A percentile compares a stretch with the other conserved stretches of the same genome.
Conservation (phyloP, 2,329 filamentous ascomycete genomes). For the Aspergillus niger region DNA sequence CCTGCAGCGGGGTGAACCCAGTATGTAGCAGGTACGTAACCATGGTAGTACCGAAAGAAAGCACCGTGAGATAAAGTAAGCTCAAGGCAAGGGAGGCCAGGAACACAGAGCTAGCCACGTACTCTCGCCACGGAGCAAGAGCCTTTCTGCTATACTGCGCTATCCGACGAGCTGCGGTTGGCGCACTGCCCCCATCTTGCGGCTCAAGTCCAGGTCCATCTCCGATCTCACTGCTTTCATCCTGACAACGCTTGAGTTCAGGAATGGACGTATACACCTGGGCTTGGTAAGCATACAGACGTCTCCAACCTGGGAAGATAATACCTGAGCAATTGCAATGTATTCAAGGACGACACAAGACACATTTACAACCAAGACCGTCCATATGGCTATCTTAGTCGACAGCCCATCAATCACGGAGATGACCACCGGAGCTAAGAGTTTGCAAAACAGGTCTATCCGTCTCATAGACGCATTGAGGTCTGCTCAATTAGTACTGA, state of each 20-base stretch:
- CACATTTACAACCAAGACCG: constrained; percentile 50
- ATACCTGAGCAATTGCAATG: constrained; percentile 41
- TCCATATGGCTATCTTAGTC: constrained; percentile 48
- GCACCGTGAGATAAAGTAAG: constrained; percentile 57
- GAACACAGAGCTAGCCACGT: constrained; percentile 36
- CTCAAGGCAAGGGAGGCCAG: constrained; percentile 53
- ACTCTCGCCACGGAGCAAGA: constrained; percentile 29
- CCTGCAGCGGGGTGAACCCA: constrained; percentile 51
- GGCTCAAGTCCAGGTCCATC: neutral
- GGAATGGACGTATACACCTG: constrained; percentile 26
- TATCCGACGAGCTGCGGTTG: neutral
- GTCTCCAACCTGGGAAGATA: neutral
- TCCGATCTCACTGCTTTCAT: neutral
- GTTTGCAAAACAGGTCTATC: constrained; percentile 61
- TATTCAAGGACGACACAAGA: constrained; percentile 45
- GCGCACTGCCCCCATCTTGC: neutral
- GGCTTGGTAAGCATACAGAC: neutral
- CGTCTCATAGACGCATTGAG: constrained; percentile 59
- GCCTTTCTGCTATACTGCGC: constrained; percentile 21
- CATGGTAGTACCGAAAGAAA: constrained; percentile 59
- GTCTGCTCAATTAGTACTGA: constrained; percentile 20
- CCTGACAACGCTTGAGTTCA: constrained; percentile 16
- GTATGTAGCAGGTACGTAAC: constrained; percentile 57
- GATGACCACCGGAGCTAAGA: constrained; percentile 56
- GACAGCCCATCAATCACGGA: constrained; percentile 51